A percentile compares a stretch with the other conserved stretches of the same genome.
These are phyloP conservation scores for Fraxinus albicans DNA, from an alignment of 305 asterid species.

Conservation along the genomic window DNA sequence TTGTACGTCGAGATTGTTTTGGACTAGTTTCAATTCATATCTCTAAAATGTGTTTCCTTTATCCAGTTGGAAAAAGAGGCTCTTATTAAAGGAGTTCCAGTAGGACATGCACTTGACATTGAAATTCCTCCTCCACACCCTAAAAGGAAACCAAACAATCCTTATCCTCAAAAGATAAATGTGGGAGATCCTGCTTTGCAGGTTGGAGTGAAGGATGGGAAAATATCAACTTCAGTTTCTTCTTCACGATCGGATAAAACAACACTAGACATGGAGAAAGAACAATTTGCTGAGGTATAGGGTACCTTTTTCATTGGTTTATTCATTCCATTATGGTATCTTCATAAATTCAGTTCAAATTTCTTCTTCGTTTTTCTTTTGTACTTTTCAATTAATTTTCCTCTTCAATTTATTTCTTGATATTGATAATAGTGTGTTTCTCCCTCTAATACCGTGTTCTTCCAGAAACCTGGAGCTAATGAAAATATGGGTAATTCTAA, in stretches of 20 bases:
- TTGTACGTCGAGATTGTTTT: constrained; percentile 18
- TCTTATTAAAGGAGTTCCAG: constrained; percentile 63
- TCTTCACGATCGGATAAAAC: constrained; percentile 42
- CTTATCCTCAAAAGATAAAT: constrained; percentile 78
- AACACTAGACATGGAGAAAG: constrained; percentile 37
- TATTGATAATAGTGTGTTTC: constrained; percentile 12
- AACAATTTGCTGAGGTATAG: constrained; percentile 60
- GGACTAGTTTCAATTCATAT: neutral
- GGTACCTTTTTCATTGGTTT: constrained; percentile 13
- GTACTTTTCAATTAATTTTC: neutral
- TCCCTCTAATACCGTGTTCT: neutral
- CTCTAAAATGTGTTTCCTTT: constrained; percentile 18
- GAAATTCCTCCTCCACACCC: constrained; percentile 99
- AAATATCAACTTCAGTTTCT: constrained; percentile 40
- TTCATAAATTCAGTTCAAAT: neutral
- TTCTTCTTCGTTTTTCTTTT: constrained; percentile 5
- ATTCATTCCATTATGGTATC: neutral
- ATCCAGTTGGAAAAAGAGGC: constrained; percentile 94
- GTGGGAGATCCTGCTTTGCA: constrained; percentile 43
- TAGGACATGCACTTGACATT: constrained; percentile 74
- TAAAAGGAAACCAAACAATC: constrained; percentile 87
- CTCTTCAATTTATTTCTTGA: constrained; percentile 9
- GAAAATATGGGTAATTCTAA: constrained; percentile 40
- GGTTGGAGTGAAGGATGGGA: constrained; percentile 61
- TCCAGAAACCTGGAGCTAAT: constrained; percentile 54